Conservation (phyloP, 208 protist species). For the Trichomonas tenax region DNA sequence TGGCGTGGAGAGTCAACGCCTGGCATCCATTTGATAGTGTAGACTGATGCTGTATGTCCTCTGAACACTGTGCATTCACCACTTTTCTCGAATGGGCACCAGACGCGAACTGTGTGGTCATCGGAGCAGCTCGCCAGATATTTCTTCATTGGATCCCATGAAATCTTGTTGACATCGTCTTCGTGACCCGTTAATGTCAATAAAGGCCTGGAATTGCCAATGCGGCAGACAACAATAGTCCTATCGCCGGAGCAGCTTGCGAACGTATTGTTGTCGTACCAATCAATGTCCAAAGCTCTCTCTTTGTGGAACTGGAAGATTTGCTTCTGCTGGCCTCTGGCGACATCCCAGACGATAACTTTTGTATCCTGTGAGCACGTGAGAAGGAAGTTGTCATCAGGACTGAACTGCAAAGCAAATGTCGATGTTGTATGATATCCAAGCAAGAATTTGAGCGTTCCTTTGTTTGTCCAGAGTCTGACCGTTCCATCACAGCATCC, state of each 20-base stretch:
- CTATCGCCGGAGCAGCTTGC: conserved; percentile 58
- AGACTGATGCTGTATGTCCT: not conserved
- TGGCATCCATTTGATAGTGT: not conserved
- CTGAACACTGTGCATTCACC: not conserved
- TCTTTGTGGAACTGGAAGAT: conserved; percentile 50
- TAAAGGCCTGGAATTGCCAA: conserved; percentile 34
- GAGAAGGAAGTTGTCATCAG: conserved; percentile 49
- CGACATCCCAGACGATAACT: conserved; percentile 43
- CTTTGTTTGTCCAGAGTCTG: conserved; percentile 23
- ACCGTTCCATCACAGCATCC: conserved; percentile 17
- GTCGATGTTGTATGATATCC: conserved; percentile 51
- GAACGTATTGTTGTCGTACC: conserved; percentile 57
- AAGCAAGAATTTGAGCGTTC: not conserved
- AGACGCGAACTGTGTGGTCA: conserved; percentile 56
- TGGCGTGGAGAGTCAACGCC: not conserved
- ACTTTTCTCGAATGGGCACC: not conserved
- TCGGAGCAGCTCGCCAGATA: conserved; percentile 66
- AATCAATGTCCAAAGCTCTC: conserved; percentile 63
- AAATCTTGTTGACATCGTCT: conserved; percentile 63
- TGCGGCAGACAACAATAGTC: conserved; percentile 53
- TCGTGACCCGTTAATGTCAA: conserved; percentile 36
- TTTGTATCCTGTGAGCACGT: conserved; percentile 57
- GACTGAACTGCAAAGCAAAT: conserved; percentile 65
- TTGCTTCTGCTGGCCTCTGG: conserved; percentile 38
- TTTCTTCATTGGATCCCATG: conserved; percentile 56